These are phyloP conservation scores for Phanerochaete carnosa DNA, from an alignment of 768 basidiomycete genomes.

Conservation along the genomic window DNA sequence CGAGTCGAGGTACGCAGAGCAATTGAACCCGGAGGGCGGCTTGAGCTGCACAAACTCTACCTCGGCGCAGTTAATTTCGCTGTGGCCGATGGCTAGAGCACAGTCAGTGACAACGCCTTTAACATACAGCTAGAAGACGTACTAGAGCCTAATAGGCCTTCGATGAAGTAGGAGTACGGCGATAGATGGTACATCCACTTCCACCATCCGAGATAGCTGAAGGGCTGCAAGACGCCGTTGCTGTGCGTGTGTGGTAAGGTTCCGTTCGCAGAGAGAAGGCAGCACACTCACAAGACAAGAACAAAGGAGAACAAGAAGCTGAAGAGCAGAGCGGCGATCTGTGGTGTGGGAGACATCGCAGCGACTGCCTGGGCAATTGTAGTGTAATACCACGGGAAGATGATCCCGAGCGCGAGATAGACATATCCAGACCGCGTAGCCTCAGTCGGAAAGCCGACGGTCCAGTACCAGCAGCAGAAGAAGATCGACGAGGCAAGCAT, in stretches of 20 bases:
- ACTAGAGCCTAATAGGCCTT: slow-evolving; percentile 44
- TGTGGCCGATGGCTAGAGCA: slow-evolving; percentile 44
- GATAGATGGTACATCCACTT: slow-evolving; percentile 37
- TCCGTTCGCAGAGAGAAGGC: neutral
- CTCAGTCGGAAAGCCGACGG: slow-evolving; percentile 35
- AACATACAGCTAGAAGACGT: slow-evolving; percentile 12
- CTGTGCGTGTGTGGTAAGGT: slow-evolving; percentile 18
- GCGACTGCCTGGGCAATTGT: slow-evolving; percentile 41
- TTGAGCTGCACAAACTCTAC: slow-evolving; percentile 58
- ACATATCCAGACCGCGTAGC: slow-evolving; percentile 34
- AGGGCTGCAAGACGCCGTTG: slow-evolving; percentile 48
- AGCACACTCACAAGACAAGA: slow-evolving; percentile 37
- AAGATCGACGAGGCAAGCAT: slow-evolving; percentile 36
- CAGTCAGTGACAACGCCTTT: neutral
- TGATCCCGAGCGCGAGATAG: slow-evolving; percentile 34
- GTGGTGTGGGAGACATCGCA: slow-evolving; percentile 37
- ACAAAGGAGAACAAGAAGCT: slow-evolving; percentile 37
- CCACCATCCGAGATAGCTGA: slow-evolving; percentile 41
- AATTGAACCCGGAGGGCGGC: slow-evolving; percentile 44
- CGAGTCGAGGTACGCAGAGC: slow-evolving; percentile 39
- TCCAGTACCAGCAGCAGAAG: slow-evolving; percentile 50
- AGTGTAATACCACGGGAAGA: slow-evolving; percentile 42
- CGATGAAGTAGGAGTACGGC: slow-evolving; percentile 37
- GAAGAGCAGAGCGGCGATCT: slow-evolving; percentile 39
- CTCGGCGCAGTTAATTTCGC: slow-evolving; percentile 50